These are phyloP conservation scores for Penicillium vulpinum DNA, from an alignment of 2,329 filamentous ascomycete species.

Conservation along the genomic window DNA sequence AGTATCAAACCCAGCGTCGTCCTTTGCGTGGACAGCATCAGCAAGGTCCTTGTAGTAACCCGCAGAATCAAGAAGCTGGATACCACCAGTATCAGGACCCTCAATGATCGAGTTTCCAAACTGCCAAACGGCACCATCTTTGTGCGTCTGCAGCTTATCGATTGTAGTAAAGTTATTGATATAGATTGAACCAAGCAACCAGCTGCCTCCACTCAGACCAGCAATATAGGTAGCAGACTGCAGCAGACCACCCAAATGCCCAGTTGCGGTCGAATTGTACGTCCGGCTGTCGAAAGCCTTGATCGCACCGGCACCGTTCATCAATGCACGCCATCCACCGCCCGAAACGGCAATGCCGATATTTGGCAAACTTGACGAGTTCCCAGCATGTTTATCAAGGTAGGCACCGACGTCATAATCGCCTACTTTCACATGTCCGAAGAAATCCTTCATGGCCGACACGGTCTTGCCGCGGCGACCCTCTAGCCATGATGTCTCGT, in stretches of 20 bases:
- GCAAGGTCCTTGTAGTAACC: slow-evolving; percentile 64
- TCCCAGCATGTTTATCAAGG: slow-evolving; percentile 60
- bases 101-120: slow-evolving; percentile 51
- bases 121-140: slow-evolving; percentile 29
- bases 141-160: slow-evolving; percentile 34
- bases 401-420: slow-evolving; percentile 75
- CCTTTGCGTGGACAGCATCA: slow-evolving; percentile 61
- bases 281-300: slow-evolving; percentile 78
- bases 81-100: slow-evolving; percentile 30
- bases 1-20: slow-evolving; percentile 63
- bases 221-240: slow-evolving; percentile 80
- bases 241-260: slow-evolving; percentile 76
- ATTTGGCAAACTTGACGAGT: slow-evolving; percentile 62
- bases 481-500: slow-evolving; percentile 74
- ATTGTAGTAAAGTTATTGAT: slow-evolving; percentile 77
- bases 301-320: slow-evolving; percentile 81
- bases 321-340: slow-evolving; percentile 82
- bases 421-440: slow-evolving; percentile 70
- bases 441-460: slow-evolving; percentile 69
- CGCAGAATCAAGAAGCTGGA: slow-evolving; percentile 51
- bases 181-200: slow-evolving; percentile 81
- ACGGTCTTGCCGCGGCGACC: slow-evolving; percentile 71
- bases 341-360: slow-evolving; percentile 79
- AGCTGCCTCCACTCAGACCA: slow-evolving; percentile 79
- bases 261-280: slow-evolving; percentile 57